Base-by-base conservation (phyloP, 768 basidiomycete species). In the Tricholoma saponaceum region DNA sequence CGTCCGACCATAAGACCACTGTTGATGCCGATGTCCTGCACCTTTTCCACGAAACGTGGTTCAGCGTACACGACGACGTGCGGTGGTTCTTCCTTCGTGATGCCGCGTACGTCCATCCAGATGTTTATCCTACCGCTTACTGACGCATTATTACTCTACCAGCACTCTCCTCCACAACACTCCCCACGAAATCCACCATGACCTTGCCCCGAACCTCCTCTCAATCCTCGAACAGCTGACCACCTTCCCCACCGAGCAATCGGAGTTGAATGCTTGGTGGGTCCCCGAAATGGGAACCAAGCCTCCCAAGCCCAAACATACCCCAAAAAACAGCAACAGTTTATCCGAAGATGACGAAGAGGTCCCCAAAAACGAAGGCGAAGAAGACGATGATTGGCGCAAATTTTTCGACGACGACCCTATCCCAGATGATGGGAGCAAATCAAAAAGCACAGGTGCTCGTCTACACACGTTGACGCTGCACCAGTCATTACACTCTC, bases 61-160 rank as follows among this genome's bases (percentile, higher is more conserved):
- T 92, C 63, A 85, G 83, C 61, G 83, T 89, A 12, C 67, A 90
- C 67, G 89, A 92, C 64, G 93, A 96, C 64, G 75, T 95, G 30
- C 83, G 93, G 58, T 95, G 90, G 90, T 91, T 89, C 74, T 94
- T 93, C 75, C 79, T 96, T 32, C 81, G 88, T 43, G 90, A 94
- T 65, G 78, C 89, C 55, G 82, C 78, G 92, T 89, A 70, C 58
- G 82, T 74, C 5, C 51, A 25, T 50, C 14, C 14, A 32, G 18
- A 22, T 54, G n/a, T 20, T 49, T 56, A 37, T 41, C 20, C 14
- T 20, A n/a, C 28, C 20, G 26, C 44, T 54, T 5, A 30, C 47
- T 50, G 9, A 50, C 16, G 3, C 41, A n/a, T 22, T 51, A 55
- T 35, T 61, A 33, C 58, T 50, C 44, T 22, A 58, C n/a, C 56